phyloP scores from a whole-genome alignment of 441 rosid genomes.

The Croton laevigatus region DNA sequence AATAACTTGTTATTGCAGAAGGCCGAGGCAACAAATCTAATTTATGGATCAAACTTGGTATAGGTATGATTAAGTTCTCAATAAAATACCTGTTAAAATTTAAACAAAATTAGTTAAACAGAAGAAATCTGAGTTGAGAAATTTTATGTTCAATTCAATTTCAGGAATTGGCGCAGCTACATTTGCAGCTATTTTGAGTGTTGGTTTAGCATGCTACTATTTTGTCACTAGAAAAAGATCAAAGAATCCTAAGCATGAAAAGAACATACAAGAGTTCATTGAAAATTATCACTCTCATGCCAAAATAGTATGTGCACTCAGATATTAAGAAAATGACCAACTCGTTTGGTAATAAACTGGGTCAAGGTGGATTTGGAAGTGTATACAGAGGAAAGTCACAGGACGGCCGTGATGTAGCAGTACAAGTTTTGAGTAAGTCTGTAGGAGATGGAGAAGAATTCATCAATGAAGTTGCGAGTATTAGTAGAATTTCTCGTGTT shows the following conservation, averaged over 20 bases:
- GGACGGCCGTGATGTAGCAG: not conserved
- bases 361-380: constrained; percentile 9
- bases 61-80: too few species aligned
- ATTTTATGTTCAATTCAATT: not conserved
- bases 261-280: too few species aligned
- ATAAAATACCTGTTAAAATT: too few species aligned
- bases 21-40: too few species aligned
- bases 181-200: not conserved
- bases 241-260: too few species aligned
- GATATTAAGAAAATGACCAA: constrained; percentile 9
- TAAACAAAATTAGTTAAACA: not conserved
- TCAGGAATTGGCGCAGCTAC: not conserved
- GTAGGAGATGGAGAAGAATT: constrained; percentile 15
- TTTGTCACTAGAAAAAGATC: not conserved
- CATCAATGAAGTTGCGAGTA: too few species aligned
- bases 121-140: not conserved
- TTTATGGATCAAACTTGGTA: too few species aligned
- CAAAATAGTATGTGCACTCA: not conserved
- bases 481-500: too few species aligned
- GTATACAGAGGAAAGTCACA: constrained; percentile 4
- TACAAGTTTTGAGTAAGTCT: not conserved
- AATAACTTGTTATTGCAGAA: too few species aligned
- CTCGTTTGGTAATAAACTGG: not conserved
- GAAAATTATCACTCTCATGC: not conserved
- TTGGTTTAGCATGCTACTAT: not conserved